Base-by-base conservation (phyloP, 257 asterid genomes). In the Plantago elongata region DNA sequence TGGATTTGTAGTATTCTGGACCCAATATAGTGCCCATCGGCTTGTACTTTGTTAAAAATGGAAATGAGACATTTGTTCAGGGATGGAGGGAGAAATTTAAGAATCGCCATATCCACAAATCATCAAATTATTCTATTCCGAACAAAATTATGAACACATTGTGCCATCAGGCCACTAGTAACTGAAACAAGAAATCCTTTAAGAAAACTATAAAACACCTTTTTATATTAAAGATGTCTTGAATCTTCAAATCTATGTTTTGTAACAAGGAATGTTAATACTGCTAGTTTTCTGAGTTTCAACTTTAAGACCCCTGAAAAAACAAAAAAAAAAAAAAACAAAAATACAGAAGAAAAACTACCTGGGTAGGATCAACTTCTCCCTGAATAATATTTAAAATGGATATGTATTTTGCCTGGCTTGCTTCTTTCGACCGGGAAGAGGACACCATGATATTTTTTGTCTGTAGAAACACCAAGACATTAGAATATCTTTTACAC, bases 361-460 rank as follows among this genome's bases (percentile, higher is more conserved):
- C 99, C 99, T 92, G 99, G 55, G 99, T 89, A 45, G 99, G 99
- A 82, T 93, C 99, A 64, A 93, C 97, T 76, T 93, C 99, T 72
- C 99, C 99, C 75, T 93, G 99, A 69, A 93, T 93, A 60, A 89
- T 93, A 75, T 93, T 93, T 74, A 93, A 78, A 62, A 93, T 89
- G 17, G 97, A 93, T 69, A 93, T 89, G 80, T 89, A 93, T 69
- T 93, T 93, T 61, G 97, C 93, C 77, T 87, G 99, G 75, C 97
- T 93, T 55, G 99, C 99, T 78, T 83, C 96, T 83, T 93, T 93
- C 46, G 97, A 73, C 61, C 96, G 85, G 56, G 97, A 74, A 44
- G 97, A 85, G 15, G 99, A 93, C 76, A 93, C 99, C 97, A 93
- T 93, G 61, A 89, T 89, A 72, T 93, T 93, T 71, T 93, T 93